Conservation (phyloP, 495 filamentous ascomycete genomes). For the Penicillium goetzii region DNA sequence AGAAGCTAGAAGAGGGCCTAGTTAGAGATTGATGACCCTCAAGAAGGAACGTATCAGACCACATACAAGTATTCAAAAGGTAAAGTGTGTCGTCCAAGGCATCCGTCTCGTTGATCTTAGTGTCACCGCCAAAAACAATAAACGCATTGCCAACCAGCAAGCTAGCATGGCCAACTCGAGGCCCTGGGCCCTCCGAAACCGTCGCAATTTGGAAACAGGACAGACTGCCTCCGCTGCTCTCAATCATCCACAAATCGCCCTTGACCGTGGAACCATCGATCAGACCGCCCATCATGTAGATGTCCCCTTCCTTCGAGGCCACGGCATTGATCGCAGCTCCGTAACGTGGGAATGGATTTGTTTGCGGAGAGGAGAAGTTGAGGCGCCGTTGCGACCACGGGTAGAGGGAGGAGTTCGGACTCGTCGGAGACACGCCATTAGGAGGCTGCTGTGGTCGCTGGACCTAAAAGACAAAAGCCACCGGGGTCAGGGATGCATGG, state of each 20-base stretch:
- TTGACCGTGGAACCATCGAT: slow-evolving; percentile 94
- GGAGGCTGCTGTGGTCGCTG: slow-evolving; percentile 39
- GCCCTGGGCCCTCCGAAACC: slow-evolving; percentile 90
- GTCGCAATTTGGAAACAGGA: slow-evolving; percentile 90
- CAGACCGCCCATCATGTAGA: slow-evolving; percentile 97
- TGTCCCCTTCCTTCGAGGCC: slow-evolving; percentile 93
- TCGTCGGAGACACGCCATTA: slow-evolving; percentile 45
- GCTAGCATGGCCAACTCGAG: slow-evolving; percentile 92
- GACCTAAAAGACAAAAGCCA: slow-evolving; percentile 22
- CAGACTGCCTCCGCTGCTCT: slow-evolving; percentile 79
- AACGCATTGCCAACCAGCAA: slow-evolving; percentile 97
- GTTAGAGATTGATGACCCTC: neutral
- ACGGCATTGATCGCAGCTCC: slow-evolving; percentile 93
- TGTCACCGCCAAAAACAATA: slow-evolving; percentile 98
- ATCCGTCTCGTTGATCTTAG: slow-evolving; percentile 92
- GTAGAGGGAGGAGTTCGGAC: slow-evolving; percentile 69
- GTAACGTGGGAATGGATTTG: slow-evolving; percentile 94
- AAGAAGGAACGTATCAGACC: neutral
- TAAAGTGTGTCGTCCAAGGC: slow-evolving; percentile 93
- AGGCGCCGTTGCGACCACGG: slow-evolving; percentile 93
- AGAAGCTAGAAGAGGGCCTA: slow-evolving; percentile 64
- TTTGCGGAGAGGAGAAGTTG: slow-evolving; percentile 79
- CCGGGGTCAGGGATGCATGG: slow-evolving; percentile 3
- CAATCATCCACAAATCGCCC: slow-evolving; percentile 97
- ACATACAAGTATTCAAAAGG: slow-evolving; percentile 94